phyloP scores from a whole-genome alignment of 2,329 filamentous ascomycete species.

The Lasiodiplodia hormozganensis region DNA sequence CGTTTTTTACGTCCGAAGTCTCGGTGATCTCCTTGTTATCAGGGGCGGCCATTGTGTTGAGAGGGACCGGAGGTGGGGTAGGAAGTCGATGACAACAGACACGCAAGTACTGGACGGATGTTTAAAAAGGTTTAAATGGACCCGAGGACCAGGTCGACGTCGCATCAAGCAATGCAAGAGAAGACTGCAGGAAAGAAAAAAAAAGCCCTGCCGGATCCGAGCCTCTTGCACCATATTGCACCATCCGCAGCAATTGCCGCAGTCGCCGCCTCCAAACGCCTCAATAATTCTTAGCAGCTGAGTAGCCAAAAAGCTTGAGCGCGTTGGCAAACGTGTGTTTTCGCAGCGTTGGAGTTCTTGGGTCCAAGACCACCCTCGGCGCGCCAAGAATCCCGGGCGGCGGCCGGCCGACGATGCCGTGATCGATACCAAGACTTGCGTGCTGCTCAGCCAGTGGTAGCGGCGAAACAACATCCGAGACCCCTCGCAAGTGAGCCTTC shows the following conservation, averaged over 20 bases:
- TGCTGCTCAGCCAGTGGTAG: slow-evolving; percentile 14
- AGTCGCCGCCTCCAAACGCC: neutral
- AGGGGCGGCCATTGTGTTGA: slow-evolving; percentile 7
- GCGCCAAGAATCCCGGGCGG: slow-evolving; percentile 12
- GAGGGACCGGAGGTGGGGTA: neutral
- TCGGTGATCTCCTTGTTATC: slow-evolving; percentile 1
- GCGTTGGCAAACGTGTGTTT: slow-evolving; percentile 1
- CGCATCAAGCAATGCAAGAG: slow-evolving; percentile 6
- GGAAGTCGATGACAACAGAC: slow-evolving; percentile 4
- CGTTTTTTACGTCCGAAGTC: neutral
- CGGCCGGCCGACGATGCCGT: slow-evolving; percentile 7
- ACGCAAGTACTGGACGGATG: neutral
- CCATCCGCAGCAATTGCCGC: slow-evolving; percentile 10
- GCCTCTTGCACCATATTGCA: slow-evolving; percentile 23
- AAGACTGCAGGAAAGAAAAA: slow-evolving; percentile 1
- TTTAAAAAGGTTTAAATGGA: neutral
- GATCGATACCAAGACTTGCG: slow-evolving; percentile 26
- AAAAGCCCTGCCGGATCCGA: slow-evolving; percentile 1
- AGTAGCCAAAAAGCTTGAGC: slow-evolving; percentile 16
- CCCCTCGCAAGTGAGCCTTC: neutral
- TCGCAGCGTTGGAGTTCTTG: neutral
- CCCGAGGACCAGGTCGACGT: slow-evolving; percentile 13
- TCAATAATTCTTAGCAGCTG: neutral
- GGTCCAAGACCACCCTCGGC: slow-evolving; percentile 6
- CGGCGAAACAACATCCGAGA: neutral